phyloP scores from a whole-genome alignment of 139 green algal genomes.

The Mesotaenium endlicherianum region DNA sequence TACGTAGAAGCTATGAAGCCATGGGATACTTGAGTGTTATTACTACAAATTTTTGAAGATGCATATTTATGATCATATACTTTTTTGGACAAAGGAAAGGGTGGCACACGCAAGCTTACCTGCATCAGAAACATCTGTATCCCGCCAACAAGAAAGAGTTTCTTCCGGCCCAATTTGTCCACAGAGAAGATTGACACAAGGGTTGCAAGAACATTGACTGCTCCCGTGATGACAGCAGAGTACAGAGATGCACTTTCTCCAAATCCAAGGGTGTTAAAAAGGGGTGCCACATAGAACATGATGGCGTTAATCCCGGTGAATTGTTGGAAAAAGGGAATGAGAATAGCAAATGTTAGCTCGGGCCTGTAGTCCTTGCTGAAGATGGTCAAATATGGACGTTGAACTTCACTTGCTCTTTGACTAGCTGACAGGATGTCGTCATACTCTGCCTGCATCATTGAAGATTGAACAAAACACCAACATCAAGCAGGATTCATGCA shows the following conservation, averaged over 20 bases:
- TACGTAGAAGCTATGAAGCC: too few relatives aligned
- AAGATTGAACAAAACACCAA: too few relatives aligned
- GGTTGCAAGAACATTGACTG: conserved; percentile 61
- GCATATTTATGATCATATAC: conserved; percentile 30
- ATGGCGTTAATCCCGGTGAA: conserved; percentile 66
- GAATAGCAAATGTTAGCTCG: conserved; percentile 58
- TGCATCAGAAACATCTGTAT: conserved; percentile 69
- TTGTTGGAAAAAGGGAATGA: conserved; percentile 68
- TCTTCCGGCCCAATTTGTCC: conserved; percentile 56
- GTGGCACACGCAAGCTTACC: too few relatives aligned
- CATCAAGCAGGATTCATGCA: too few relatives aligned
- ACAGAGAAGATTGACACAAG: conserved; percentile 63
- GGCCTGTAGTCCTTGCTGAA: conserved; percentile 55
- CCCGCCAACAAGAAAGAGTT: conserved; percentile 66
- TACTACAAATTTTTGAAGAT: not conserved
- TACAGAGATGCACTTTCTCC: conserved; percentile 52
- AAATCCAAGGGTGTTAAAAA: conserved; percentile 60
- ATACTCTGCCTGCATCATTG: conserved; percentile 51
- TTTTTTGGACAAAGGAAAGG: conserved; percentile 42
- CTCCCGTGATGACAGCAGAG: conserved; percentile 62
- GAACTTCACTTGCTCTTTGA: not conserved
- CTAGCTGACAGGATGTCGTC: conserved; percentile 52
- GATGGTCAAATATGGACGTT: not conserved
- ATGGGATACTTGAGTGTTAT: conserved; percentile 29
- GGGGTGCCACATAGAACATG: conserved; percentile 61